Conservation (phyloP, 768 basidiomycete species). For the Suillus ampliporus region DNA sequence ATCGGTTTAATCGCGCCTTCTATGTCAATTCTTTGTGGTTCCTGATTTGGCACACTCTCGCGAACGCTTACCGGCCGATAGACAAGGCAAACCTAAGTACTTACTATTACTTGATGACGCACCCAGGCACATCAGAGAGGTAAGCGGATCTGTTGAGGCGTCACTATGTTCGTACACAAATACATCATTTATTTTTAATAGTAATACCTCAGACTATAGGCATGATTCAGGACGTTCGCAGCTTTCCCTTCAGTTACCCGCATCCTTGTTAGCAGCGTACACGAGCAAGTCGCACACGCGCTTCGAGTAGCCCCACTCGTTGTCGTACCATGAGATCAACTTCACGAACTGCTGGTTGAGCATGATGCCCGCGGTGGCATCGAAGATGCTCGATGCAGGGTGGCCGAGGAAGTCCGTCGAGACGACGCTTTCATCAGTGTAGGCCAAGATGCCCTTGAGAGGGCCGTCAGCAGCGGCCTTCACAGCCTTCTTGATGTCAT, state of each 20-base stretch:
- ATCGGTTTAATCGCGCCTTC: too few species aligned
- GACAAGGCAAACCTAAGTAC: too few species aligned
- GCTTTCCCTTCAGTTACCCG: constrained; percentile 16
- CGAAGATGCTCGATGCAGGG: constrained; percentile 87
- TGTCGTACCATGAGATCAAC: constrained; percentile 95
- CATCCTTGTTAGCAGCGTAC: constrained; percentile 80
- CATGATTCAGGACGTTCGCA: not conserved
- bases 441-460: constrained; percentile 79
- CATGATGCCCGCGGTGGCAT: constrained; percentile 90
- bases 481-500: constrained; percentile 86
- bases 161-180: not conserved
- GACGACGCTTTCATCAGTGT: constrained; percentile 94
- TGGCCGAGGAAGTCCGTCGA: constrained; percentile 92
- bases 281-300: constrained; percentile 91
- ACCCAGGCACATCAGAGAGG: not conserved
- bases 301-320: constrained; percentile 93
- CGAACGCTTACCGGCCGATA: too few species aligned
- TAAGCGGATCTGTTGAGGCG: not conserved
- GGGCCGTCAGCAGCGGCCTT: constrained; percentile 77
- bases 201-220: not conserved
- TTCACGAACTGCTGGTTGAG: constrained; percentile 95
- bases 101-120: too few species aligned
- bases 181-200: constrained; percentile 5
- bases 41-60: too few species aligned
- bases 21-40: not conserved